Evolutionary conservation across 148 eudicot genomes (phyloP), one percentile per base, ranked within the genome.

Genomic region (Agrostemma githago): DNA sequence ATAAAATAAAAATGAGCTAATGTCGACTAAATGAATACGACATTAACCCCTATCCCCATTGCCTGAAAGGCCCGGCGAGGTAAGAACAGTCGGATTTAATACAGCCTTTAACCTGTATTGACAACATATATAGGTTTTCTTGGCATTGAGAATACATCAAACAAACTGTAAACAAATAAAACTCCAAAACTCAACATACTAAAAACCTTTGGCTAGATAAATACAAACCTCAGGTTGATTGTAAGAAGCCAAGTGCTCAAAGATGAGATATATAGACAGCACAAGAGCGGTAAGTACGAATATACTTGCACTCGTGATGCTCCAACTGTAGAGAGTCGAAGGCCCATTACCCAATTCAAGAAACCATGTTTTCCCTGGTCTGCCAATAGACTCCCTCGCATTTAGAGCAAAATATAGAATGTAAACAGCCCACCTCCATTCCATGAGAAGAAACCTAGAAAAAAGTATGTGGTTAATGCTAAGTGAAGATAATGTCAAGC

Each of bases 201-300:
- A 11, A 71, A 19, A 59, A 43, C 56, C 67, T 8, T 62, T 20
- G 10, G 62, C 38, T 20, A 59, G 11, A 37, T 14, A 76, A 68
- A 68, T 72, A 82, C 82, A 51, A 65, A 95, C 99, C 99, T 92
- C 97, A 46, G 99, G 99, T 79, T 92, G 96, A 81, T 95, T 85
- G 86, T 92, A 95, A 11, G 94, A 88, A 62, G 93, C 89, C 76
- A 95, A 80, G 81, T 92, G 99, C 91, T 95, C 96, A 44, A 90
- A 83, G 34, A 92, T 83, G 71, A 92, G 97, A 85, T 88, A 90
- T 72, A 82, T 74, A 75, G 99, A 92, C 66, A 95, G 83, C 80
- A 92, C 81, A 74, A 92, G 86, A 81, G 99, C 97, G 68, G 83
- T 90, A 71, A 85, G 72, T 41, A 95, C 99, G 62, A 90, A 95